Conservation (phyloP, 176 grass and related monocot species). For the Microstegium vimineum region DNA sequence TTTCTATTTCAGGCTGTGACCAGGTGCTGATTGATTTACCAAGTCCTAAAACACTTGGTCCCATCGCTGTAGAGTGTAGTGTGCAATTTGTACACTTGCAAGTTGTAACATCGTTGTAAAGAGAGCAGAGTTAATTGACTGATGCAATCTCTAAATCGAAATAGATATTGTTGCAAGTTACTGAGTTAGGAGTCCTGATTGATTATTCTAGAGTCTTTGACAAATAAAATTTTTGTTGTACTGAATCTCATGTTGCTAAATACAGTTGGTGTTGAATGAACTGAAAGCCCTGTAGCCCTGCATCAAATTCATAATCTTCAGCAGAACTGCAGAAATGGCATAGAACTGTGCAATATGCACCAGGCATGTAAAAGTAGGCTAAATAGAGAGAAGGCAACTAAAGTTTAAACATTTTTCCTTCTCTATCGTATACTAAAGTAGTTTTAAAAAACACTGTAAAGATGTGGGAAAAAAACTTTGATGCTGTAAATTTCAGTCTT, state of each 20-base stretch:
- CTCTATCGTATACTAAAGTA: not conserved
- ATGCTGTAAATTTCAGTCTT: not conserved
- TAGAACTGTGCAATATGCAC: not conserved
- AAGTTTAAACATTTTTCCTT: not conserved
- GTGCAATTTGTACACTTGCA: not conserved
- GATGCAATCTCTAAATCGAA: not conserved
- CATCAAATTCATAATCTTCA: not conserved
- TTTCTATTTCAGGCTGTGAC: not conserved
- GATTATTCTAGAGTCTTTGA: not conserved
- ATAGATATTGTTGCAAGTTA: not conserved
- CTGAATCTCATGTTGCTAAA: not conserved
- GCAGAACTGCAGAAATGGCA: not conserved
- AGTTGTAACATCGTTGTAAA: not conserved
- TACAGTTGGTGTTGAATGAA: not conserved
- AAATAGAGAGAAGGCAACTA: not conserved
- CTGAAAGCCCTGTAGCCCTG: not conserved
- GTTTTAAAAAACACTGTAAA: not conserved
- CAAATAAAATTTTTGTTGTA: not conserved
- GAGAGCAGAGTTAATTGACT: not conserved
- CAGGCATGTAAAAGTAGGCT: not conserved
- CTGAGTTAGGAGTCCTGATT: not conserved
- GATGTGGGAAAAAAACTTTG: not conserved
- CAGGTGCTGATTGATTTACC: not conserved
- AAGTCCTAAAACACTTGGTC: not conserved
- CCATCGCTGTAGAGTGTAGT: not conserved